These are phyloP conservation scores for Fallopia convolvulus DNA, from an alignment of 148 eudicot species.

Conservation along the genomic window DNA sequence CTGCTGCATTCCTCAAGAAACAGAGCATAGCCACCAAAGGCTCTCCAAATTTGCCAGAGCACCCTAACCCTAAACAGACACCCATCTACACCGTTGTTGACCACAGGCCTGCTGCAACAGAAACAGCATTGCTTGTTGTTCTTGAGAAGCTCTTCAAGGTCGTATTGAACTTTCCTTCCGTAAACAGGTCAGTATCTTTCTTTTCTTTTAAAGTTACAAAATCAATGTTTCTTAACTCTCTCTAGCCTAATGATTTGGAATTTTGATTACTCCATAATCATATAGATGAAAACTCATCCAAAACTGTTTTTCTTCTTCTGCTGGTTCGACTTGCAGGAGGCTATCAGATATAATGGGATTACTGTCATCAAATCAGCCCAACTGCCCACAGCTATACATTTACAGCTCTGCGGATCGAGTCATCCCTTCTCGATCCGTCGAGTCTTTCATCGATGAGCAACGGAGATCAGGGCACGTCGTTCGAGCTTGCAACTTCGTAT, in stretches of 20 bases:
- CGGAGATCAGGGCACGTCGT: slow-evolving; percentile 70
- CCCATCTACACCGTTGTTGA: slow-evolving; percentile 25
- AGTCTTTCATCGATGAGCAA: slow-evolving; percentile 78
- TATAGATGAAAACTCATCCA: neutral
- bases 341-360: slow-evolving; percentile 63
- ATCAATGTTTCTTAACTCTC: neutral
- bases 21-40: slow-evolving; percentile 78
- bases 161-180: slow-evolving; percentile 72
- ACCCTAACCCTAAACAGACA: slow-evolving; percentile 19
- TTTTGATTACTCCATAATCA: neutral
- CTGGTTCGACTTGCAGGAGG: slow-evolving; percentile 51
- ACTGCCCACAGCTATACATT: slow-evolving; percentile 86
- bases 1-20: slow-evolving; percentile 95
- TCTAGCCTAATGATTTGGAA: too few species aligned
- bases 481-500: slow-evolving; percentile 77
- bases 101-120: slow-evolving; percentile 69
- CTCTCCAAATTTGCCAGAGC: slow-evolving; percentile 17
- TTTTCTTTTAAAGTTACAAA: neutral
- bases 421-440: slow-evolving; percentile 70
- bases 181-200: slow-evolving; percentile 45
- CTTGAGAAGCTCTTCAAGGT: slow-evolving; percentile 80
- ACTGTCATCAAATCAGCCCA: slow-evolving; percentile 68
- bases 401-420: slow-evolving; percentile 95
- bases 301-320: too few species aligned
- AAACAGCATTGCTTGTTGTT: slow-evolving; percentile 67